phyloP scores from a whole-genome alignment of 805 yeast species.

The Millerago galiae region DNA sequence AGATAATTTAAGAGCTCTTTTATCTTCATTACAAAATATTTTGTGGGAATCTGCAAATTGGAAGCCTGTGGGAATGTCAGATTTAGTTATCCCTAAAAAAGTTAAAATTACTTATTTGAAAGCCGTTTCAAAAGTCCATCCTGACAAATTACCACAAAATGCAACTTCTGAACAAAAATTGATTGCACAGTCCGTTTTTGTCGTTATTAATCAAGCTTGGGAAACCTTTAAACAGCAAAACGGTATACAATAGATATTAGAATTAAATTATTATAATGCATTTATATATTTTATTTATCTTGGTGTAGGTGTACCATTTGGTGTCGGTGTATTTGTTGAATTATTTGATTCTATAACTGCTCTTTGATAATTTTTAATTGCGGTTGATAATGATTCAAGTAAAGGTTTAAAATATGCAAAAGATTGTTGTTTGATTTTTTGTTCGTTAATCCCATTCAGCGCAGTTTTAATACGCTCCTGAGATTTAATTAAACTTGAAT shows the following conservation, averaged over 20 bases:
- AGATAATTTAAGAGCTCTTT: slow-evolving; percentile 70
- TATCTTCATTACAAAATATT: slow-evolving; percentile 61
- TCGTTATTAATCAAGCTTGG: slow-evolving; percentile 84
- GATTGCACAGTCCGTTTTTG: slow-evolving; percentile 84
- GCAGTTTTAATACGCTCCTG: slow-evolving; percentile 37
- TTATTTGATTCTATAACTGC: slow-evolving; percentile 19
- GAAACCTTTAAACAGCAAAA: slow-evolving; percentile 66
- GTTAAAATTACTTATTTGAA: slow-evolving; percentile 84
- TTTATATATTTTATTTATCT: not conserved
- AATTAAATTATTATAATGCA: not conserved
- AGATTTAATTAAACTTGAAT: slow-evolving; percentile 43
- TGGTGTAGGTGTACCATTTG: not conserved
- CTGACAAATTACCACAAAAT: slow-evolving; percentile 67
- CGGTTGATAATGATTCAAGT: slow-evolving; percentile 37
- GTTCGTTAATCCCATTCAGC: slow-evolving; percentile 25
- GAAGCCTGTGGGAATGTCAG: slow-evolving; percentile 62
- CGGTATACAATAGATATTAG: slow-evolving; percentile 28
- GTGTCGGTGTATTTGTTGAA: slow-evolving; percentile 1
- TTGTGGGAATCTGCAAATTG: slow-evolving; percentile 64
- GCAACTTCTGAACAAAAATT: slow-evolving; percentile 65
- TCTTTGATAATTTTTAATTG: slow-evolving; percentile 39
- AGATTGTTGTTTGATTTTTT: slow-evolving; percentile 22
- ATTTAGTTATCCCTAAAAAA: slow-evolving; percentile 81
- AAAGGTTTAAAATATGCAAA: slow-evolving; percentile 37
- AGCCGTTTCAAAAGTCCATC: slow-evolving; percentile 83